These are phyloP conservation scores for Lotmaria passim DNA, from an alignment of 208 protist genomes.

Conservation along the genomic window DNA sequence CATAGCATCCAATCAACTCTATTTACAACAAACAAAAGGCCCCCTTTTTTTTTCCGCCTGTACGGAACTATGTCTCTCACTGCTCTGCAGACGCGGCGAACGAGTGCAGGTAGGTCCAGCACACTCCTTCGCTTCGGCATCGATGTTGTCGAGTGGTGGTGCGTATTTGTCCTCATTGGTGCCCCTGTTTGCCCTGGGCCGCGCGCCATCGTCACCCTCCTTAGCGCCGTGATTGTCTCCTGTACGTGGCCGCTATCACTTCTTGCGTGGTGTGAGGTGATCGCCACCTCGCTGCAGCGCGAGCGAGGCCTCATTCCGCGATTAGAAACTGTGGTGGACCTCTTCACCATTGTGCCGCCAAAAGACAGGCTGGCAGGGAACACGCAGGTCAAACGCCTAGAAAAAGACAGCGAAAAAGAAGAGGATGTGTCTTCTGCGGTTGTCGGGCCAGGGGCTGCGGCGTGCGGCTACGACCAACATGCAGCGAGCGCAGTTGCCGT, in stretches of 20 bases:
- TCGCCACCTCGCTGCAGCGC: slow-evolving; percentile 4
- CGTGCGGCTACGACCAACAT: neutral
- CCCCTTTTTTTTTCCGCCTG: neutral
- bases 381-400: neutral
- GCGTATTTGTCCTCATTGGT: slow-evolving; percentile 32
- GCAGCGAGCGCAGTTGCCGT: neutral
- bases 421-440: neutral
- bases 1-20: neutral
- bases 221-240: slow-evolving; percentile 17
- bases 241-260: slow-evolving; percentile 29
- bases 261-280: neutral
- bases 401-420: neutral
- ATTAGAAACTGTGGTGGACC: slow-evolving; percentile 12
- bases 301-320: slow-evolving; percentile 6
- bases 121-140: neutral
- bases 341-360: slow-evolving; percentile 11
- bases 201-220: slow-evolving; percentile 10
- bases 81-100: neutral
- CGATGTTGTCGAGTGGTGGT: slow-evolving; percentile 23
- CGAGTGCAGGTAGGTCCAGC: no score
- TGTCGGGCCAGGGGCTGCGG: neutral
- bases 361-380: neutral
- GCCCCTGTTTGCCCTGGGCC: slow-evolving; percentile 18
- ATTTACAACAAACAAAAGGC: neutral
- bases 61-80: neutral